A percentile compares a stretch with the other conserved stretches of the same genome.
These are phyloP conservation scores for Rhizophagus clarus DNA, from an alignment of 192 early-diverging fungal species.

Conservation along the genomic window DNA sequence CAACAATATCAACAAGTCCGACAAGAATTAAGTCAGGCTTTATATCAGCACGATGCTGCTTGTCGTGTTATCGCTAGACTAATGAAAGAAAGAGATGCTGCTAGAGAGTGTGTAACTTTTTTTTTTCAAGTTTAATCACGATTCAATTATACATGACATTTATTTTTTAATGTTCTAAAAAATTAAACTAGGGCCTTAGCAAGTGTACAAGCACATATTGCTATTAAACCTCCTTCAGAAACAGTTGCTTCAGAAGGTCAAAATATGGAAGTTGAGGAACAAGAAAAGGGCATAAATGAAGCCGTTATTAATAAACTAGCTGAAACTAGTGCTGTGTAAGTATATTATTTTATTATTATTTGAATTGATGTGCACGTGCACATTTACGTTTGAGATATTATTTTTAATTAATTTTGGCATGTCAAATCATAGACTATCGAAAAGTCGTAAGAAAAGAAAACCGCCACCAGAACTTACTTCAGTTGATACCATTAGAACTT, in stretches of 20 bases:
- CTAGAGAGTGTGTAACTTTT: slow-evolving; percentile 56
- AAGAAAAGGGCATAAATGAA: slow-evolving; percentile 40
- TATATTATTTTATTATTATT: neutral
- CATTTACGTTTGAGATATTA: neutral
- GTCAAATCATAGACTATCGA: slow-evolving; percentile 56
- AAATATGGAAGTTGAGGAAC: slow-evolving; percentile 57
- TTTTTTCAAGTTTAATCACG: neutral
- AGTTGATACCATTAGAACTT: slow-evolving; percentile 66
- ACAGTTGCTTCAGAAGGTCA: slow-evolving; percentile 34
- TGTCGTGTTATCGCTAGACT: slow-evolving; percentile 93
- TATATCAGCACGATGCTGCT: slow-evolving; percentile 97
- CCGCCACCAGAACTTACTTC: slow-evolving; percentile 70
- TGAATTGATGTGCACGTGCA: neutral
- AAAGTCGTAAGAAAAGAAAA: slow-evolving; percentile 82
- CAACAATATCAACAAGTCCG: slow-evolving; percentile 89
- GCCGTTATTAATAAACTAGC: slow-evolving; percentile 54
- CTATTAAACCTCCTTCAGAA: slow-evolving; percentile 43
- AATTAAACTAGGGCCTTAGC: slow-evolving; percentile 50
- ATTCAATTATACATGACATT: neutral
- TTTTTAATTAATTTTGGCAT: slow-evolving; percentile 9
- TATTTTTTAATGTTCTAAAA: slow-evolving; percentile 3
- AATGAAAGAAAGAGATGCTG: slow-evolving; percentile 88
- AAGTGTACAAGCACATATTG: slow-evolving; percentile 63
- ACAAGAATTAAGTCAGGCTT: slow-evolving; percentile 89
- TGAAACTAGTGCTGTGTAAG: slow-evolving; percentile 55